These are phyloP conservation scores for Astrocystis sublimbata DNA, from an alignment of 495 filamentous ascomycete species.

Conservation along the genomic window DNA sequence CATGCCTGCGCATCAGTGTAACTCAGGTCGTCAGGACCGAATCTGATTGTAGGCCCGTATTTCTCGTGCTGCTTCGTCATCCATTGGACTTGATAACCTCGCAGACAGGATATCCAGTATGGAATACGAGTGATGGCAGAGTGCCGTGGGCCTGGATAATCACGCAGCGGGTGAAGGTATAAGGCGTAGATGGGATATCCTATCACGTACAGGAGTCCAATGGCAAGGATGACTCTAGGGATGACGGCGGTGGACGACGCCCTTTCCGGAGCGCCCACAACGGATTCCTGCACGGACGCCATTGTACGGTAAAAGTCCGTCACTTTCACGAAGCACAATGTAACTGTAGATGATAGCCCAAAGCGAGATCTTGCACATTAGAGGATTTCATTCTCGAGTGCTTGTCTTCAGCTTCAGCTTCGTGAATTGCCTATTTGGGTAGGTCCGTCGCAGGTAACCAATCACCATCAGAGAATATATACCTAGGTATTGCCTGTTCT, in stretches of 20 bases:
- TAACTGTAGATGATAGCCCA: background rate
- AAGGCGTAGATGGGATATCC: constrained; percentile 9
- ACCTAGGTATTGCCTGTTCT: too few relatives aligned
- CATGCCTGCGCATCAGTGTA: constrained; percentile 43
- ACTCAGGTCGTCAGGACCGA: constrained; percentile 43
- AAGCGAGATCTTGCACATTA: background rate
- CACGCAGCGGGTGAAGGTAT: constrained; percentile 10
- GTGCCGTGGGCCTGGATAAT: constrained; percentile 14
- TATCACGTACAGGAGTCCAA: background rate
- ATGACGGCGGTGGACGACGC: background rate
- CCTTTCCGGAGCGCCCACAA: background rate
- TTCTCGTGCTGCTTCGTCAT: constrained; percentile 35
- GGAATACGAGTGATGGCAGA: constrained; percentile 13
- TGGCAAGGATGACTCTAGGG: background rate
- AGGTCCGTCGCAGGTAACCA: too few relatives aligned
- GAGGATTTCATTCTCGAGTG: background rate
- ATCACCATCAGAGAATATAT: too few relatives aligned
- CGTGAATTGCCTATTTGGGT: background rate
- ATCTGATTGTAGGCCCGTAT: constrained; percentile 46
- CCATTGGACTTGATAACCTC: constrained; percentile 18
- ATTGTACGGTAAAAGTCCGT: background rate
- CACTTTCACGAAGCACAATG: background rate
- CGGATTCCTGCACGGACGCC: background rate
- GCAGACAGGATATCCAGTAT: constrained; percentile 14
- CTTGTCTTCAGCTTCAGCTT: background rate